phyloP scores from a whole-genome alignment of 805 yeast genomes.

The Metschnikowia cubensis region DNA sequence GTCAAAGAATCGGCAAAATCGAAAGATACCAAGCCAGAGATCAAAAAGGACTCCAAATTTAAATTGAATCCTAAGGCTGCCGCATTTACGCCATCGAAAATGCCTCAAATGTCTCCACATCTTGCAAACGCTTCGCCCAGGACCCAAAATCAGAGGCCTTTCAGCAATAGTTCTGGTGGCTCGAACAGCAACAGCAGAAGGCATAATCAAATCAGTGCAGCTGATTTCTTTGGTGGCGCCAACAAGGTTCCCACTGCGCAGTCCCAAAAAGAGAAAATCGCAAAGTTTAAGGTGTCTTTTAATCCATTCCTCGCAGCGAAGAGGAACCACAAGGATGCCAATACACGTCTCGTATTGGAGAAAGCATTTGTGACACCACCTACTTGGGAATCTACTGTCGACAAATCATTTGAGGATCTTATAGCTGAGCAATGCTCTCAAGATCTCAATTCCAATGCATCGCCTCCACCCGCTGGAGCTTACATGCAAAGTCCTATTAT shows the following conservation, averaged over 20 bases:
- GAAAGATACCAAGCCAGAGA: constrained; percentile 1
- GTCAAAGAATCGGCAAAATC: constrained; percentile 5
- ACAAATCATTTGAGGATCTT: constrained; percentile 50
- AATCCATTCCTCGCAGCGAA: constrained; percentile 50
- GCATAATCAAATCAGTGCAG: constrained; percentile 37
- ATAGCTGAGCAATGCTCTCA: constrained; percentile 38
- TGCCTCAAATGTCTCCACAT: constrained; percentile 24
- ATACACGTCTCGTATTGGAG: constrained; percentile 40
- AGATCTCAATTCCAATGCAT: constrained; percentile 5
- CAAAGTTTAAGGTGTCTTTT: constrained; percentile 43
- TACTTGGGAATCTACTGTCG: constrained; percentile 64
- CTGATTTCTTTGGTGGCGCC: constrained; percentile 41
- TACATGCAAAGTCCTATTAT: constrained; percentile 32
- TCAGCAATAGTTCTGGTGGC: constrained; percentile 19
- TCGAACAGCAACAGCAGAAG: constrained; percentile 21
- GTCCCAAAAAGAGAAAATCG: constrained; percentile 31
- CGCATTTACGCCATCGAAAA: constrained; percentile 52
- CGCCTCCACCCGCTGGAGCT: constrained; percentile 20
- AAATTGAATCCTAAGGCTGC: constrained; percentile 69
- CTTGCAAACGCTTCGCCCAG: constrained; percentile 35
- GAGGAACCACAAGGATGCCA: constrained; percentile 20
- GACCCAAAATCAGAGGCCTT: constrained; percentile 30
- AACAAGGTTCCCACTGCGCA: constrained; percentile 36
- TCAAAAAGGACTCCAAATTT: constrained; percentile 35
- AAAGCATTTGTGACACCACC: constrained; percentile 72